Conservation (phyloP, 75 land plant species). For the Ceratopteris richardii region DNA sequence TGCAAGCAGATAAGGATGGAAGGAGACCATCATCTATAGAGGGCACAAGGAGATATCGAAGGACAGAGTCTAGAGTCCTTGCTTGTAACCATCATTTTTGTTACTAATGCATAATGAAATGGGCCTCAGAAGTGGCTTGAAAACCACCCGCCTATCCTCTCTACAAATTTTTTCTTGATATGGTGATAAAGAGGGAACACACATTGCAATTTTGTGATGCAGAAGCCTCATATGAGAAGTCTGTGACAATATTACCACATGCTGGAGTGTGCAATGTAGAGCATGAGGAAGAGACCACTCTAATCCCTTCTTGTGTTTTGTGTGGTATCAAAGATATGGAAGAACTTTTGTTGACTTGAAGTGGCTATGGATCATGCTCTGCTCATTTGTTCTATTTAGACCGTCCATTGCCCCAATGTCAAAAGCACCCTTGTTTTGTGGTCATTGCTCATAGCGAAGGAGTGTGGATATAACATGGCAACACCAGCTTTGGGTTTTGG, state of each 20-base stretch:
- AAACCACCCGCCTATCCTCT: slow-evolving; percentile 30
- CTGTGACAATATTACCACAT: neutral
- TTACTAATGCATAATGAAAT: slow-evolving; percentile 27
- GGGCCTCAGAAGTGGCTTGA: slow-evolving; percentile 21
- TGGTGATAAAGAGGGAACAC: slow-evolving; percentile 20
- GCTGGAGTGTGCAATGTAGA: neutral
- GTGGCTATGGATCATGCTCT: slow-evolving; percentile 23
- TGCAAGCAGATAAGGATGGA: too few relatives aligned
- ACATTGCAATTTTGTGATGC: neutral
- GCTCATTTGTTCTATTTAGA: slow-evolving; percentile 35
- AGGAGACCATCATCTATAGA: too few relatives aligned
- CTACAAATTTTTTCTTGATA: slow-evolving; percentile 23
- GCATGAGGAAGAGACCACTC: slow-evolving; percentile 2
- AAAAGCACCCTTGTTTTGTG: slow-evolving; percentile 23
- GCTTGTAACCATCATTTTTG: slow-evolving; percentile 37
- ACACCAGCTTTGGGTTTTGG: too few relatives aligned
- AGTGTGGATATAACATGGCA: too few relatives aligned
- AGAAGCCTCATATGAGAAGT: slow-evolving; percentile 4
- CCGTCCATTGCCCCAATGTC: slow-evolving; percentile 35
- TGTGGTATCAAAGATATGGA: slow-evolving; percentile 32
- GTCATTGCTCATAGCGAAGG: slow-evolving; percentile 17
- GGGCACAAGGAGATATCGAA: too few relatives aligned
- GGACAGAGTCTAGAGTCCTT: too few relatives aligned
- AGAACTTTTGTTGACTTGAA: slow-evolving; percentile 24
- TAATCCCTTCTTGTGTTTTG: slow-evolving; percentile 13